Evolutionary conservation across 345 rosid genomes (phyloP).

Genomic region (Corymbia maculata): DNA sequence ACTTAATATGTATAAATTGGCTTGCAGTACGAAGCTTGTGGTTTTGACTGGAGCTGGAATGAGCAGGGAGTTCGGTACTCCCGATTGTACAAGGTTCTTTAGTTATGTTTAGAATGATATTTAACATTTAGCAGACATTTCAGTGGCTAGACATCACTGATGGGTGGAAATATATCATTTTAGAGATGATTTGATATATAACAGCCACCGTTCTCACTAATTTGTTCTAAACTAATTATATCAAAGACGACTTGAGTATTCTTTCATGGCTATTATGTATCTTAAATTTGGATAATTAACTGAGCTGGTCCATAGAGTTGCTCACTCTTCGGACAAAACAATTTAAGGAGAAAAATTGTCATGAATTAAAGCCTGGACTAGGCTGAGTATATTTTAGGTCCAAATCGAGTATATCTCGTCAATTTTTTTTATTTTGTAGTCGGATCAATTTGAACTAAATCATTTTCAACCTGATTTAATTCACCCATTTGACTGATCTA

Average conservation of each 20-base stretch:
- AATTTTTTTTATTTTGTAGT: too few relatives aligned
- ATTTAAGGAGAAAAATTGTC: not conserved
- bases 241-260: not conserved
- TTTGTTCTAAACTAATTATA: not conserved
- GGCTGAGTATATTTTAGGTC: not conserved
- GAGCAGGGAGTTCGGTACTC: slow-evolving; percentile 89
- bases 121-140: not conserved
- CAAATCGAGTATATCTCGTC: too few relatives aligned
- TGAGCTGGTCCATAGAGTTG: not conserved
- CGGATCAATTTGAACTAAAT: not conserved
- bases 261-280: not conserved
- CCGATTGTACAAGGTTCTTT: slow-evolving; percentile 82
- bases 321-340: not conserved
- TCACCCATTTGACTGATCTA: too few relatives aligned
- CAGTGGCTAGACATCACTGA: not conserved
- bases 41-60: slow-evolving; percentile 91
- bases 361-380: not conserved
- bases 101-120: not conserved
- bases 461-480: fast-evolving
- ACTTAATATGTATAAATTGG: not conserved
- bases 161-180: not conserved
- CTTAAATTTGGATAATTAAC: not conserved
- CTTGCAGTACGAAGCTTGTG: slow-evolving; percentile 50
- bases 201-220: not conserved
- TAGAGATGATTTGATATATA: not conserved